These are phyloP conservation scores for Turritis glabra DNA, from an alignment of 345 rosid species.

Conservation along the genomic window DNA sequence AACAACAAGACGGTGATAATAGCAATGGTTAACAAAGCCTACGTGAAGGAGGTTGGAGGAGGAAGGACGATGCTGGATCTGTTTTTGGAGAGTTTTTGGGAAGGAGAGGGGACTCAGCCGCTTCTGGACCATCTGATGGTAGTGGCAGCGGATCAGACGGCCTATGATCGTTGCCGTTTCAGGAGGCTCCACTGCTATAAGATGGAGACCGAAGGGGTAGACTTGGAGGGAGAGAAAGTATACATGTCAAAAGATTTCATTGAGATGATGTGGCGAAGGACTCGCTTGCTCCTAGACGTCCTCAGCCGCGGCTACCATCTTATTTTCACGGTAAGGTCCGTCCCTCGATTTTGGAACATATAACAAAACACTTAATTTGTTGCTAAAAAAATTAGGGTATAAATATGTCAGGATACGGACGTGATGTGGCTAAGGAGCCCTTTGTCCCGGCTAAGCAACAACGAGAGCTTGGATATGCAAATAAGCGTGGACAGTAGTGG, in stretches of 20 bases:
- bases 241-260: slow-evolving; percentile 74
- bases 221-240: slow-evolving; percentile 54
- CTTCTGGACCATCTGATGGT: slow-evolving; percentile 57
- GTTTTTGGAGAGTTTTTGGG: slow-evolving; percentile 78
- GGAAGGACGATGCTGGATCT: slow-evolving; percentile 65
- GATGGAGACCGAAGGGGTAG: slow-evolving; percentile 54
- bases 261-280: slow-evolving; percentile 89
- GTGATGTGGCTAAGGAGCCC: slow-evolving; percentile 83
- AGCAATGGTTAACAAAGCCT: slow-evolving; percentile 66
- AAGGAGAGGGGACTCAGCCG: slow-evolving; percentile 59
- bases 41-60: slow-evolving; percentile 49
- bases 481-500: slow-evolving; percentile 60
- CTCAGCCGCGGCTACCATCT: slow-evolving; percentile 69
- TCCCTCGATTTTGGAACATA: background rate
- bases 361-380: background rate
- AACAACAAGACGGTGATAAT: slow-evolving; percentile 69
- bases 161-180: slow-evolving; percentile 64
- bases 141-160: slow-evolving; percentile 64
- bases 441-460: slow-evolving; percentile 40
- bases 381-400: background rate
- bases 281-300: slow-evolving; percentile 58
- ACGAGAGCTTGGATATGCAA: slow-evolving; percentile 56
- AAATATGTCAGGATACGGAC: slow-evolving; percentile 61
- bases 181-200: slow-evolving; percentile 69
- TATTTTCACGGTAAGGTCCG: slow-evolving; percentile 64